A percentile compares a stretch with the other conserved stretches of the same genome.
phyloP scores from a whole-genome alignment of 257 asterid species.

The Plantago major region DNA sequence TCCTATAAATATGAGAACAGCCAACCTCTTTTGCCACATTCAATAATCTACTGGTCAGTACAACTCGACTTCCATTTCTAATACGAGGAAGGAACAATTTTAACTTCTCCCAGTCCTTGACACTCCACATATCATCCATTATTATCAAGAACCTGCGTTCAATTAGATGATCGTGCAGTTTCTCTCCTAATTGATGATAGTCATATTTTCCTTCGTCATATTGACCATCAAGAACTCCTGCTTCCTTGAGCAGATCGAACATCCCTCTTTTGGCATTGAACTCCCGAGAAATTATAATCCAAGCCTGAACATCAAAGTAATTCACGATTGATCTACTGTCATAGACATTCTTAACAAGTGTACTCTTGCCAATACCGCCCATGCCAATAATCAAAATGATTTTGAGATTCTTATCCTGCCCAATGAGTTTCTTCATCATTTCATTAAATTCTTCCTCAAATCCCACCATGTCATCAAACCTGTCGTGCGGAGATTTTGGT shows the following conservation, averaged over 20 bases:
- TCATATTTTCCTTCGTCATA: background rate
- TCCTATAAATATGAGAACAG: background rate
- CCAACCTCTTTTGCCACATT: slow-evolving; percentile 5
- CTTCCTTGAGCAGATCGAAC: background rate
- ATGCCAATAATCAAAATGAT: slow-evolving; percentile 3
- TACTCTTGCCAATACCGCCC: slow-evolving; percentile 14
- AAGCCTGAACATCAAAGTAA: slow-evolving; percentile 3
- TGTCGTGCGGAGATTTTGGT: background rate
- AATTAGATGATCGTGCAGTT: background rate
- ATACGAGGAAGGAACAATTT: slow-evolving; percentile 3
- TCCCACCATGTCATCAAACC: background rate
- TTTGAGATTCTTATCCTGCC: slow-evolving; percentile 1
- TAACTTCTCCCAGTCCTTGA: background rate
- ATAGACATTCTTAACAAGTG: slow-evolving; percentile 6
- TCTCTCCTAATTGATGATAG: slow-evolving; percentile 7
- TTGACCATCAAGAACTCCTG: background rate
- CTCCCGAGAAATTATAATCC: slow-evolving; percentile 1
- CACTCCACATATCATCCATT: slow-evolving; percentile 4
- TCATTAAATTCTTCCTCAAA: background rate
- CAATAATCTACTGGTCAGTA: background rate
- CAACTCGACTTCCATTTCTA: slow-evolving; percentile 1
- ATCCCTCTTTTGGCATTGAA: background rate
- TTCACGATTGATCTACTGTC: background rate
- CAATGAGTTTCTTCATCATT: background rate
- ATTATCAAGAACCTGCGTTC: background rate